Conservation (phyloP, 1,284 basidiomycete species). For the Trichosporon asahii region DNA sequence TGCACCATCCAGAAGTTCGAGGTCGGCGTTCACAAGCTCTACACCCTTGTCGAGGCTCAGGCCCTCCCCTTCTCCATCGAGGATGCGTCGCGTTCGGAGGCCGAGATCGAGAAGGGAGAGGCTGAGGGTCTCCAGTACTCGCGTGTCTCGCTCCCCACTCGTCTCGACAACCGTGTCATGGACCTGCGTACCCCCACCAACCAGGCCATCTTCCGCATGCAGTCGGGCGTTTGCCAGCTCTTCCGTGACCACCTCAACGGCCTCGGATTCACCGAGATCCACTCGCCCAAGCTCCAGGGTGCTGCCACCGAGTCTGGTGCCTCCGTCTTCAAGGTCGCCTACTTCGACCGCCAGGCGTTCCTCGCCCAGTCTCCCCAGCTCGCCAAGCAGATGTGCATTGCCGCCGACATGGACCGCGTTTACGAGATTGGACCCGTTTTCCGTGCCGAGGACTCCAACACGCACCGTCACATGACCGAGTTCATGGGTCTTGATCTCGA, state of each 20-base stretch:
- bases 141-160: constrained; percentile 79
- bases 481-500: constrained; percentile 99
- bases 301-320: constrained; percentile 96
- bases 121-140: constrained; percentile 56
- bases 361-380: constrained; percentile 96
- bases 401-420: constrained; percentile 95
- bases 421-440: constrained; percentile 94
- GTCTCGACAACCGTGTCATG: constrained; percentile 90
- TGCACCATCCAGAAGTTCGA: constrained; percentile 86
- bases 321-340: constrained; percentile 94
- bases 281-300: constrained; percentile 95
- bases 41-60: constrained; percentile 74
- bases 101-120: constrained; percentile 60
- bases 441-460: constrained; percentile 97
- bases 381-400: constrained; percentile 99
- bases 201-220: constrained; percentile 92
- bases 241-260: constrained; percentile 82
- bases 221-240: constrained; percentile 79
- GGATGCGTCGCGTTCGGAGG: constrained; percentile 82
- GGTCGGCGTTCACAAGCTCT: constrained; percentile 77
- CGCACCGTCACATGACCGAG: constrained; percentile 96
- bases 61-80: constrained; percentile 86
- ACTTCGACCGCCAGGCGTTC: constrained; percentile 91
- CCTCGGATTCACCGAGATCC: constrained; percentile 78
- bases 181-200: constrained; percentile 96